Evolutionary conservation across 2,329 filamentous ascomycete genomes (phyloP).

Genomic region (Nothophoma quercina): DNA sequence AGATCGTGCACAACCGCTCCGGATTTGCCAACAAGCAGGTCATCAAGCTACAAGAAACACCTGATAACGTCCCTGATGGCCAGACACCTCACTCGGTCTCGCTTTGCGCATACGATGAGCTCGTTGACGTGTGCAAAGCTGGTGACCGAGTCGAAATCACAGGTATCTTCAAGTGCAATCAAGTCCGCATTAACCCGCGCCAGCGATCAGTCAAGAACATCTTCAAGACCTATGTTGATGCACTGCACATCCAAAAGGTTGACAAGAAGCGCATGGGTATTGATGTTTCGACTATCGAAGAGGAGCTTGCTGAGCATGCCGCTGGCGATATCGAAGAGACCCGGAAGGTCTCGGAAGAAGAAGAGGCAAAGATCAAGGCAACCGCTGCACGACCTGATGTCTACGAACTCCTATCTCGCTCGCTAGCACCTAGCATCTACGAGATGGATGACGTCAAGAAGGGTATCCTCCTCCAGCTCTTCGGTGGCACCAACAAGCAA

Average conservation of each 20-base stretch:
- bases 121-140: slow-evolving; percentile 97
- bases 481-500: slow-evolving; percentile 96
- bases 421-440: slow-evolving; percentile 92
- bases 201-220: slow-evolving; percentile 92
- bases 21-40: slow-evolving; percentile 97
- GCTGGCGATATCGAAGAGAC: slow-evolving; percentile 80
- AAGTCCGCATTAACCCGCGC: slow-evolving; percentile 91
- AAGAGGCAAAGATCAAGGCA: slow-evolving; percentile 85
- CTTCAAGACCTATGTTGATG: slow-evolving; percentile 98
- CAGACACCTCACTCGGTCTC: slow-evolving; percentile 98
- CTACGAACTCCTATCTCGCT: slow-evolving; percentile 90
- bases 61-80: slow-evolving; percentile 90
- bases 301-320: slow-evolving; percentile 77
- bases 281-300: slow-evolving; percentile 85
- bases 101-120: slow-evolving; percentile 93
- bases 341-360: slow-evolving; percentile 82
- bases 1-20: slow-evolving; percentile 96
- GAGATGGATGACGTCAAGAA: slow-evolving; percentile 99
- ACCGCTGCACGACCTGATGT: slow-evolving; percentile 84
- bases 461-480: slow-evolving; percentile 93
- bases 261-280: slow-evolving; percentile 94
- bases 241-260: slow-evolving; percentile 93
- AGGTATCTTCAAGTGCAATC: slow-evolving; percentile 94
- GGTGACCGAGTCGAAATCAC: slow-evolving; percentile 96
- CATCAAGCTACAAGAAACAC: slow-evolving; percentile 97